A percentile compares a stretch with the other conserved stretches of the same genome.
phyloP scores from a whole-genome alignment of 345 rosid genomes.

The Pistacia atlantica region DNA sequence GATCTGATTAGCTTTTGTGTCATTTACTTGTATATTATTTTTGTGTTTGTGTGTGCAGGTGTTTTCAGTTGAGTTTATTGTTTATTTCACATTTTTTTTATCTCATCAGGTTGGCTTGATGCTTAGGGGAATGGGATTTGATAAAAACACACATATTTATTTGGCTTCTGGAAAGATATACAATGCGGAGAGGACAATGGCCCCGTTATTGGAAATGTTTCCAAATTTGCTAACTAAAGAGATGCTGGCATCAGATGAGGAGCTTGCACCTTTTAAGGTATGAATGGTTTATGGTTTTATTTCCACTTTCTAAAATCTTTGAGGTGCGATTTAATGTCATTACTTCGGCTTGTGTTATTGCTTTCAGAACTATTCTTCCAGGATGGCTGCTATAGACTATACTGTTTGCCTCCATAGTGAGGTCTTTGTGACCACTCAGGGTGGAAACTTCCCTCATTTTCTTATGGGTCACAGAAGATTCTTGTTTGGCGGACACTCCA shows the following conservation, averaged over 20 bases:
- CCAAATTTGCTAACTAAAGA: slow-evolving; percentile 92
- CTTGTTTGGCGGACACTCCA: slow-evolving; percentile 90
- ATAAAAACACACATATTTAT: slow-evolving; percentile 73
- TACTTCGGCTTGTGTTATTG: slow-evolving; percentile 37
- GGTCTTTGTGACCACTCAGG: slow-evolving; percentile 98
- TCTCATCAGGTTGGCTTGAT: slow-evolving; percentile 84
- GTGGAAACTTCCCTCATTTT: slow-evolving; percentile 98
- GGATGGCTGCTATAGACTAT: slow-evolving; percentile 99
- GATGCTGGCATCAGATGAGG: slow-evolving; percentile 80
- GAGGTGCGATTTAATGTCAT: slow-evolving; percentile 12
- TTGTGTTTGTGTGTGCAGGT: neutral
- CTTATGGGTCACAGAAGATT: slow-evolving; percentile 96
- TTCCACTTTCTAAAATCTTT: slow-evolving; percentile 8
- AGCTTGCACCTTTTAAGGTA: slow-evolving; percentile 89
- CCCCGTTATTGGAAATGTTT: slow-evolving; percentile 92
- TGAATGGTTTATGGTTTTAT: slow-evolving; percentile 18
- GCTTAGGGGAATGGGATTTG: slow-evolving; percentile 99
- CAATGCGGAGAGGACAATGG: slow-evolving; percentile 86
- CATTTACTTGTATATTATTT: neutral
- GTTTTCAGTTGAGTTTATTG: neutral
- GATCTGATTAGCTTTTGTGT: neutral
- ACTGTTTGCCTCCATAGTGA: slow-evolving; percentile 99
- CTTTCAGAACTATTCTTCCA: slow-evolving; percentile 88
- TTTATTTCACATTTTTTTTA: slow-evolving; percentile 19
- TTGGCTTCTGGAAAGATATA: slow-evolving; percentile 97